A percentile compares a stretch with the other conserved stretches of the same genome.
phyloP scores from a whole-genome alignment of 257 asterid species.

The Misopates orontium region DNA sequence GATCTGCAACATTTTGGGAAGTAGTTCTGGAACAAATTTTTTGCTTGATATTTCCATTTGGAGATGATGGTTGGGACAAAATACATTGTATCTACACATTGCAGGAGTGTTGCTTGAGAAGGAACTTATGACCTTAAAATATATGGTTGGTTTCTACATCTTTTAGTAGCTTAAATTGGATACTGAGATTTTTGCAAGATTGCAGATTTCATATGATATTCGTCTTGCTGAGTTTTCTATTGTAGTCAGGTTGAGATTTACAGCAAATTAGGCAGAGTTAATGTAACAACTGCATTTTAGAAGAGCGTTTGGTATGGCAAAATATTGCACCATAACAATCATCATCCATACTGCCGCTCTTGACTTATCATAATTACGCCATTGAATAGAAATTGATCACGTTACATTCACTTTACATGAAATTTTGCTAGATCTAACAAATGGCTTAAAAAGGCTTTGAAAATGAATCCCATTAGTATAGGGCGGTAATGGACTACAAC shows the following conservation, averaged over 20 bases:
- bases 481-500: too few relatives aligned
- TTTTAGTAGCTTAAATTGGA: slow-evolving; percentile 12
- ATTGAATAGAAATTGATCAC: too few relatives aligned
- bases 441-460: too few relatives aligned
- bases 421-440: too few relatives aligned
- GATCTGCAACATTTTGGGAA: slow-evolving; percentile 71
- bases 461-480: too few relatives aligned
- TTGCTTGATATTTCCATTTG: slow-evolving; percentile 23
- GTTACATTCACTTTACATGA: too few relatives aligned
- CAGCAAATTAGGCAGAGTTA: too few relatives aligned
- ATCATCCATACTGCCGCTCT: too few relatives aligned
- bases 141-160: slow-evolving; percentile 7
- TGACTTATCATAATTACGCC: too few relatives aligned
- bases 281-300: too few relatives aligned
- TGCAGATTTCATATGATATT: not conserved
- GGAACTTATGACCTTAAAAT: slow-evolving; percentile 10
- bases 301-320: too few relatives aligned
- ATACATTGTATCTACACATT: not conserved
- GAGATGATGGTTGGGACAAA: slow-evolving; percentile 7
- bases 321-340: too few relatives aligned
- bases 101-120: not conserved
- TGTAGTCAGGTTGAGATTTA: not conserved
- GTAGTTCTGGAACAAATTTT: slow-evolving; percentile 30
- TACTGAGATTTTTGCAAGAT: slow-evolving; percentile 1
- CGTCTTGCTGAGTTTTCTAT: not conserved